phyloP scores from a whole-genome alignment of 2,329 filamentous ascomycete species.

The Ophioceras dolichostomum region DNA sequence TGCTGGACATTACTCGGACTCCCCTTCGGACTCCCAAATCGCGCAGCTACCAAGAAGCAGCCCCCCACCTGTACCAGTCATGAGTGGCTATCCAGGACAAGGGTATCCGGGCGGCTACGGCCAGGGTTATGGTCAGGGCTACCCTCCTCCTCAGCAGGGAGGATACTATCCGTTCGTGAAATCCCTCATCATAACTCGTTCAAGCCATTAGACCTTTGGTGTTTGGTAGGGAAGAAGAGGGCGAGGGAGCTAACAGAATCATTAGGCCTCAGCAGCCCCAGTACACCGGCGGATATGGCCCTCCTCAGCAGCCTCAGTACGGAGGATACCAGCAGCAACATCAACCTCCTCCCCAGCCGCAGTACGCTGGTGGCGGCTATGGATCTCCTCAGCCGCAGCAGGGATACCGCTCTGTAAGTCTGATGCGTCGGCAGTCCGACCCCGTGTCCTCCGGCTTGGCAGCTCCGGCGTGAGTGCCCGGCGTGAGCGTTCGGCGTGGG shows the following conservation, averaged over 20 bases:
- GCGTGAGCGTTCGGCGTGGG: too few relatives aligned
- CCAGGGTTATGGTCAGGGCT: neutral
- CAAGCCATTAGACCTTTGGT: too few relatives aligned
- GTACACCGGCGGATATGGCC: neutral
- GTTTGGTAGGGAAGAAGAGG: neutral
- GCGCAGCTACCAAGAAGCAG: neutral
- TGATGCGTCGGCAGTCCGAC: too few relatives aligned
- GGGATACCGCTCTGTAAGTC: too few relatives aligned
- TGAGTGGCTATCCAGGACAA: neutral
- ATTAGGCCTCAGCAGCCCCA: neutral
- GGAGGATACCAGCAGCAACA: neutral
- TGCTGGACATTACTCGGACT: too few relatives aligned
- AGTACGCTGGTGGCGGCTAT: too few relatives aligned
- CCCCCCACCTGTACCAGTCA: neutral
- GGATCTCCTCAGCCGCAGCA: too few relatives aligned
- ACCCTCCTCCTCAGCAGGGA: constrained; percentile 4
- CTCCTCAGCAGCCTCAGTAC: neutral
- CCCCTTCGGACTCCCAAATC: too few relatives aligned
- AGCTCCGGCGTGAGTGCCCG: too few relatives aligned
- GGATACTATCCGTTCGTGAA: neutral
- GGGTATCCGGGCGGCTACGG: neutral
- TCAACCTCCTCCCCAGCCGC: too few relatives aligned
- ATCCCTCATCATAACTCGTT: too few relatives aligned
- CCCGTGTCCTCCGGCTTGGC: too few relatives aligned
- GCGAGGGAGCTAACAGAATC: neutral